Conservation (phyloP, 306 rosid genomes). For the Pyrus bretschneideri region DNA sequence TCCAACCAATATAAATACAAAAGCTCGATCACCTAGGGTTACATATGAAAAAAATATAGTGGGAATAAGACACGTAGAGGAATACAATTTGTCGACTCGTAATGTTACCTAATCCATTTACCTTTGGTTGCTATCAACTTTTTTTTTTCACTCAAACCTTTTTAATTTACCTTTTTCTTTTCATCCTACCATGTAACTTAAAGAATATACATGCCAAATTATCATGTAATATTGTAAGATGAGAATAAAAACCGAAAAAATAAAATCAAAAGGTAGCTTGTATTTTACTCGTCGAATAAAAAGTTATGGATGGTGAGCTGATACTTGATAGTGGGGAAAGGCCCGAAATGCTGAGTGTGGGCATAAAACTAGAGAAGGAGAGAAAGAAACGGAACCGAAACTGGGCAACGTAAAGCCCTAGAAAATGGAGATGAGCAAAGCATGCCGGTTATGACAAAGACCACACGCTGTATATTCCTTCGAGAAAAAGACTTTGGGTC, state of each 20-base stretch:
- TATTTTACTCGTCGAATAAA: not conserved
- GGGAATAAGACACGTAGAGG: not conserved
- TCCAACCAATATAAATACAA: not conserved
- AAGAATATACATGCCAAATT: no score
- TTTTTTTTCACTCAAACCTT: not conserved
- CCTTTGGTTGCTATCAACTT: not conserved
- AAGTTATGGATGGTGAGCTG: constrained; percentile 6
- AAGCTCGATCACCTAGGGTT: not conserved
- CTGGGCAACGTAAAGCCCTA: constrained; percentile 49
- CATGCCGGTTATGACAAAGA: constrained; percentile 84
- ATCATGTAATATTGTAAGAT: not conserved
- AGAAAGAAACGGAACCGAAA: not conserved
- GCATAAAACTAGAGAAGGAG: not conserved
- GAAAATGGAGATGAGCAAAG: constrained; percentile 76
- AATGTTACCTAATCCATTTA: not conserved
- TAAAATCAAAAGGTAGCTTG: not conserved
- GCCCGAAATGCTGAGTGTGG: constrained; percentile 10
- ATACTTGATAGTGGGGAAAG: constrained; percentile 2
- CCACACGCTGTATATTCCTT: constrained; percentile 94
- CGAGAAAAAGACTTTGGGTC: constrained; percentile 71
- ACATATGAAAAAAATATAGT: not conserved
- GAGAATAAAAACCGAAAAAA: not conserved
- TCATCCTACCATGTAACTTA: not conserved
- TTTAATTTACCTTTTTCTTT: no score
- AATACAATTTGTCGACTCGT: not conserved